Evolutionary conservation across 768 basidiomycete species (phyloP), one percentile per base, ranked within the genome.

Genomic region (Candolleomyces efflorescens): DNA sequence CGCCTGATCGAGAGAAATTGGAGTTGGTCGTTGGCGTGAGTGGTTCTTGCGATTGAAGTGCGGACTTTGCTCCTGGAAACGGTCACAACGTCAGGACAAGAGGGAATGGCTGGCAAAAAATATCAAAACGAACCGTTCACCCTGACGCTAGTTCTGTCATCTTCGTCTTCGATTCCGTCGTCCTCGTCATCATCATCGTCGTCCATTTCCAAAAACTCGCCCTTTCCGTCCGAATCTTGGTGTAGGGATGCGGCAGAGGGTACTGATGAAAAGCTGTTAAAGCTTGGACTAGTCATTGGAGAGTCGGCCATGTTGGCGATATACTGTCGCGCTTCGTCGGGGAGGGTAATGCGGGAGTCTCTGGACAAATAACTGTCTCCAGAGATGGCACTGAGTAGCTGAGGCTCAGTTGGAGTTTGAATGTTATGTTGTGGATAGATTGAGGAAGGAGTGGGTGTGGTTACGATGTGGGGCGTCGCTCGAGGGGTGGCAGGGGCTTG

Each of bases 261-360:
- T 46, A 64, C 60, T 15, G 55, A 64, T 20, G 64, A 60, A 61
- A 79, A 80, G 6, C 63, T 63, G 53, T 78, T 75, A 10, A 71
- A 68, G 45, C 70, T 69, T 5, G 87, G 83, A 64, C 82, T 87
- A 24, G 81, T 71, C 7, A 73, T 66, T 2, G 89, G 85, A 4
- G 84, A 86, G 56, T 90, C 88, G 38, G 71, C 71, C 80, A 89
- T 84, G 63, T 79, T 82, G 38, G 82, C 78, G 56, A 90, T 86
- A 64, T 89, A 91, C 49, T 81, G 83, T 61, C 77, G 82, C 15
- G 90, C 86, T 68, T 92, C 91, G 55, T 91, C 89, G 1, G 90
- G 87, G 38, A 91, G 76, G 36, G 86, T 83, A 51, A 87, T 81
- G 22, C 81, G 79, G 9, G 88, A 90, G 52, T 86, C 86, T 55